phyloP scores from a whole-genome alignment of 192 early-diverging fungal genomes.

The Backusella circina region DNA sequence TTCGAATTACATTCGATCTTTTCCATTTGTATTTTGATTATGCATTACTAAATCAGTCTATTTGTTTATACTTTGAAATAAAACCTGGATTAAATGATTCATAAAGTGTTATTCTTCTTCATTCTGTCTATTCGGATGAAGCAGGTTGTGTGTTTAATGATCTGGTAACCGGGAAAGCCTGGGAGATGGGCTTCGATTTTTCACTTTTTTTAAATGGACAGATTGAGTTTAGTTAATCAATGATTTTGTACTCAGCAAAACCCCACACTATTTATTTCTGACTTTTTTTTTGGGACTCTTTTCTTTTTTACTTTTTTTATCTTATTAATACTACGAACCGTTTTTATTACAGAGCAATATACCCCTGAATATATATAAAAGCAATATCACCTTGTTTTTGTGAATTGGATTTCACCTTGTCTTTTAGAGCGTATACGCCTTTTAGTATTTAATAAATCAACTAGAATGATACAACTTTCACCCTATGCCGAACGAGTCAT shows the following conservation, averaged over 20 bases:
- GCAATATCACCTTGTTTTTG: not conserved
- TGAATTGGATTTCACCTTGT: not conserved
- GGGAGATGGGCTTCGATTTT: not conserved
- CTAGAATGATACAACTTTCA: conserved; percentile 20
- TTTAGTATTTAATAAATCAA: not conserved
- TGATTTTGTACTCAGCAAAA: not conserved
- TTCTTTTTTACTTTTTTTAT: not conserved
- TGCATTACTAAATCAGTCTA: not conserved
- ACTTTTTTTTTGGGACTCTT: not conserved
- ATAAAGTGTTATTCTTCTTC: not conserved
- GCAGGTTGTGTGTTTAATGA: not conserved
- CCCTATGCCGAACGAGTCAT: conserved; percentile 24
- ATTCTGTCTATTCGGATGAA: not conserved
- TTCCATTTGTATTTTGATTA: not conserved
- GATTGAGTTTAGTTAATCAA: conserved; percentile 1
- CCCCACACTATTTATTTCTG: conserved; percentile 1
- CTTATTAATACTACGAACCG: not conserved
- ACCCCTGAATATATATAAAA: not conserved
- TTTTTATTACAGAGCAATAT: not conserved
- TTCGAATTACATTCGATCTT: not conserved
- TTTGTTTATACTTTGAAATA: not conserved
- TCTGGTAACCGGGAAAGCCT: not conserved
- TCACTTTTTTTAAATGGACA: not conserved
- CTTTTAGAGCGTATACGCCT: not conserved
- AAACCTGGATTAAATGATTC: not conserved